A percentile compares a stretch with the other conserved stretches of the same genome.
These are phyloP conservation scores for Ambrosia hybrid DNA, from an alignment of 140 eudicot genomes.

Conservation along the genomic window DNA sequence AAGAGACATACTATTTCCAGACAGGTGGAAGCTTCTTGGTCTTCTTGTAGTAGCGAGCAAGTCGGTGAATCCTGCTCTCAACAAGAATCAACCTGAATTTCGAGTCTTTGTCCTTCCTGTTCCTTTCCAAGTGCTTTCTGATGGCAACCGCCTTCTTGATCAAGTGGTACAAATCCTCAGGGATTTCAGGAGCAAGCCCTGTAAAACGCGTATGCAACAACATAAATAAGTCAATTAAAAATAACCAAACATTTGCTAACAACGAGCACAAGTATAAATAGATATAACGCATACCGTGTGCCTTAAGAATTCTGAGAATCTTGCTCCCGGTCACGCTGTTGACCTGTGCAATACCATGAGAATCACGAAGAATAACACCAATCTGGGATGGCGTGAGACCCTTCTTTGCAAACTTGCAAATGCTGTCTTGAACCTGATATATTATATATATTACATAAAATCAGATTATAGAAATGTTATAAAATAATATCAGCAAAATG, in stretches of 20 bases:
- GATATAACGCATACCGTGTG: constrained; percentile 35
- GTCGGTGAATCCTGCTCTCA: constrained; percentile 64
- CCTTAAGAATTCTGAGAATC: constrained; percentile 50
- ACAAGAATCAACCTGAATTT: constrained; percentile 61
- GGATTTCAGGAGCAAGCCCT: constrained; percentile 59
- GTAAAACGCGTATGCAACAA: not conserved
- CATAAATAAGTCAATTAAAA: not conserved
- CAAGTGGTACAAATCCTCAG: constrained; percentile 38
- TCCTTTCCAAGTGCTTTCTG: constrained; percentile 43
- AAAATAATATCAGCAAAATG: too few relatives aligned
- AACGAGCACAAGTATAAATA: not conserved
- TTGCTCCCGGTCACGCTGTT: constrained; percentile 70
- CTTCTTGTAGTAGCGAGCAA: constrained; percentile 65
- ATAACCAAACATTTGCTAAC: too few relatives aligned
- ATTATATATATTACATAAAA: too few relatives aligned
- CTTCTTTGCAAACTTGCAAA: constrained; percentile 74
- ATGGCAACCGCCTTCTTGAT: constrained; percentile 43
- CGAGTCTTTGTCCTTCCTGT: constrained; percentile 59
- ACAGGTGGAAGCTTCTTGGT: constrained; percentile 70
- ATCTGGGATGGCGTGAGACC: constrained; percentile 71
- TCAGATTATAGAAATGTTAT: too few relatives aligned
- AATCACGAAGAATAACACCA: constrained; percentile 67
- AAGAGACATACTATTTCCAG: constrained; percentile 51
- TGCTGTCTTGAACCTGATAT: constrained; percentile 54
- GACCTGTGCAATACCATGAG: constrained; percentile 64